phyloP scores from a whole-genome alignment of 2,329 filamentous ascomycete species.

The Clarireedia hainanense region DNA sequence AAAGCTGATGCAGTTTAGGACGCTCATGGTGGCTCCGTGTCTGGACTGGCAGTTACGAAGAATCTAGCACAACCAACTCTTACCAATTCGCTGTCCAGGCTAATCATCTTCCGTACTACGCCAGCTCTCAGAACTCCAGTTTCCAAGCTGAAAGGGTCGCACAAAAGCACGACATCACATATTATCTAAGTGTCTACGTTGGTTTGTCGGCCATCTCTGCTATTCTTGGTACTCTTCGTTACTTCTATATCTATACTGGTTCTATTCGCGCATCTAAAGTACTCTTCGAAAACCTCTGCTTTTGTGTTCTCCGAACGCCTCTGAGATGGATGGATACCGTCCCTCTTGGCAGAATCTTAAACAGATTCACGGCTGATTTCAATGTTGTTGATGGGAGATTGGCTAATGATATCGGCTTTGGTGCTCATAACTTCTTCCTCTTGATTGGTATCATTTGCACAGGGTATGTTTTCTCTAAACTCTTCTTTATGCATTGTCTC shows the following conservation, averaged over 20 bases:
- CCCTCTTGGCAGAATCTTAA: conserved; percentile 67
- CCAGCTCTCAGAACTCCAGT: background rate
- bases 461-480: conserved; percentile 38
- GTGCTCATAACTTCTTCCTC: conserved; percentile 51
- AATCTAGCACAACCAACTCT: conserved; percentile 12
- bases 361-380: conserved; percentile 73
- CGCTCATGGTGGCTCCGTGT: conserved; percentile 58
- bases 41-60: conserved; percentile 46
- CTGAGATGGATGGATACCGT: conserved; percentile 77
- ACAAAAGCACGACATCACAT: conserved; percentile 35
- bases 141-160: background rate
- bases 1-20: conserved; percentile 24
- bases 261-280: conserved; percentile 61
- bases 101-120: conserved; percentile 2
- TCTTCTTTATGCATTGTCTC: conserved; percentile 38
- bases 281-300: conserved; percentile 60
- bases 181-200: conserved; percentile 63
- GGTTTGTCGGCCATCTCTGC: conserved; percentile 49
- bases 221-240: conserved; percentile 53
- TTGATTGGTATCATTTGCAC: conserved; percentile 60
- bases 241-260: conserved; percentile 54
- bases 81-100: conserved; percentile 36
- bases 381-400: conserved; percentile 62
- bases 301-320: conserved; percentile 60
- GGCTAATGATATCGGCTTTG: conserved; percentile 53